A percentile compares a stretch with the other conserved stretches of the same genome.
phyloP scores from a whole-genome alignment of 2,329 filamentous ascomycete species.

The Blastomyces emzantsi region DNA sequence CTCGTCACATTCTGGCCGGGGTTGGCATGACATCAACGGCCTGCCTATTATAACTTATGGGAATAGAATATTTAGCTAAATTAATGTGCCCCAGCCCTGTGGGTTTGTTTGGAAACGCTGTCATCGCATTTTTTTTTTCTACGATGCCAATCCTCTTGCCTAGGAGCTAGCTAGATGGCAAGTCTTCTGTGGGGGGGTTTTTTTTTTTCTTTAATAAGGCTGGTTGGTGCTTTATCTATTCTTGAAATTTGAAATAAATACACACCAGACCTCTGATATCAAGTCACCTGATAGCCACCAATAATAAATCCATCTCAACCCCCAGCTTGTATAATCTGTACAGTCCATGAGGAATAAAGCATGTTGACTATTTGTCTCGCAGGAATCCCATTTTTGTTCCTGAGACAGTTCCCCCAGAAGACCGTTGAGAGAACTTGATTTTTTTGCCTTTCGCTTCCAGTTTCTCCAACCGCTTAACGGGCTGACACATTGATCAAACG shows the following conservation, averaged over 20 bases:
- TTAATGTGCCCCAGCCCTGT: not conserved
- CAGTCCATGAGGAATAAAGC: not conserved
- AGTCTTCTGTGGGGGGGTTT: too few relatives aligned
- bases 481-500: not conserved
- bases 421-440: not conserved
- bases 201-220: not conserved
- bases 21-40: constrained; percentile 4
- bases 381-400: not conserved
- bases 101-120: not conserved
- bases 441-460: not conserved
- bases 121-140: not conserved
- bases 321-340: too few relatives aligned
- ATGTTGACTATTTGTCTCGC: not conserved
- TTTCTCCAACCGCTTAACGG: not conserved
- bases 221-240: too few relatives aligned
- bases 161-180: not conserved
- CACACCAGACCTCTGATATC: too few relatives aligned
- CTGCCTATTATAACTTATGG: too few relatives aligned
- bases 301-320: too few relatives aligned
- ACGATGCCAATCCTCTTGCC: not conserved
- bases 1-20: not conserved
- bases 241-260: not conserved
- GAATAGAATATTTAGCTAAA: too few relatives aligned
- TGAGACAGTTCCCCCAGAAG: not conserved
- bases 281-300: not conserved